These are phyloP conservation scores for Penicillium desertorum DNA, from an alignment of 495 filamentous ascomycete genomes.

Conservation along the genomic window DNA sequence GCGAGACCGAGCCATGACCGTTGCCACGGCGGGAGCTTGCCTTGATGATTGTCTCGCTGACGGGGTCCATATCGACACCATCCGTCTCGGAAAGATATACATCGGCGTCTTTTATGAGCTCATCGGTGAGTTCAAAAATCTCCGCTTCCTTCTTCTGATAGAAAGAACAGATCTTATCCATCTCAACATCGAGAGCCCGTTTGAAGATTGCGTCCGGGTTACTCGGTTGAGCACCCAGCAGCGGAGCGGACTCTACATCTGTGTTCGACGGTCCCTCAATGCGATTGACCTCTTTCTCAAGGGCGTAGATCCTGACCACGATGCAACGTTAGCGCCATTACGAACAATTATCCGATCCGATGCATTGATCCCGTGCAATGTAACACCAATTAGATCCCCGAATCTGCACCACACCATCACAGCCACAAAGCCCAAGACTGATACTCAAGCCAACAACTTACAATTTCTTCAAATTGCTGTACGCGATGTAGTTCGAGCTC, in stretches of 20 bases:
- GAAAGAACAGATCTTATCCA: conserved; percentile 92
- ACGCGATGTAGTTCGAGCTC: conserved; percentile 96
- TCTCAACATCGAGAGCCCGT: conserved; percentile 78
- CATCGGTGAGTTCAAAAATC: conserved; percentile 76
- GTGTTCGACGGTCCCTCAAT: conserved; percentile 43
- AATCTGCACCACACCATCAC: conserved; percentile 9
- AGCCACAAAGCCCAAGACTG: background rate
- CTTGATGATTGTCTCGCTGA: conserved; percentile 49
- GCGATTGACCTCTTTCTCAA: conserved; percentile 74
- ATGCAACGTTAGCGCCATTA: conserved; percentile 25
- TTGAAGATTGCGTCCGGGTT: conserved; percentile 78
- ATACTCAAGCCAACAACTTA: conserved; percentile 47
- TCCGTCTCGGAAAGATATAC: conserved; percentile 65
- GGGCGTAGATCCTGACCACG: conserved; percentile 74
- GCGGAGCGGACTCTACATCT: conserved; percentile 82
- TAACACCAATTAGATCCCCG: conserved; percentile 24
- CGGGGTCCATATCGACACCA: conserved; percentile 54
- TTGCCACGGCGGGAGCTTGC: conserved; percentile 43
- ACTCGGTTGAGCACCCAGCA: conserved; percentile 56
- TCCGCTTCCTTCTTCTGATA: conserved; percentile 84
- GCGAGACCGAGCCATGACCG: conserved; percentile 44
- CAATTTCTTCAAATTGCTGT: conserved; percentile 99
- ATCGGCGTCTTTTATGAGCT: conserved; percentile 71
- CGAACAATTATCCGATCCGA: conserved; percentile 10
- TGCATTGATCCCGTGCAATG: conserved; percentile 25